phyloP scores from a whole-genome alignment of 148 eudicot species.

The Linanthus parryae region DNA sequence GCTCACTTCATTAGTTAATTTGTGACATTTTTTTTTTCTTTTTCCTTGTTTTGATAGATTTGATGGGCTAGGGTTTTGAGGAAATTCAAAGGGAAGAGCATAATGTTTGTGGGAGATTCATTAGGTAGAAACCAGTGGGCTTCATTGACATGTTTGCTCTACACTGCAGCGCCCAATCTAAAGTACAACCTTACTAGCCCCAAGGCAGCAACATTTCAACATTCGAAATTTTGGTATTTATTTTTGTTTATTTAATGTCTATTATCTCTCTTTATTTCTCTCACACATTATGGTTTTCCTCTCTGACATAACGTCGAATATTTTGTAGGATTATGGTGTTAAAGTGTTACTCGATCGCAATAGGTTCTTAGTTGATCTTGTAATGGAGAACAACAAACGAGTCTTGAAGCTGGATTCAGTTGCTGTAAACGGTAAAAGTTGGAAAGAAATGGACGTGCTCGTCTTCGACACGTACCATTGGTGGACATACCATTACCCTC shows the following conservation, averaged over 20 bases:
- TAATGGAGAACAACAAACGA: slow-evolving; percentile 7
- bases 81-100: slow-evolving; percentile 13
- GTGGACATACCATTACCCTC: too few relatives aligned
- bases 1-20: too few relatives aligned
- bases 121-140: slow-evolving; percentile 9
- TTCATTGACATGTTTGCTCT: slow-evolving; percentile 9
- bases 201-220: not conserved
- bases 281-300: too few relatives aligned
- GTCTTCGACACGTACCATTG: slow-evolving; percentile 56
- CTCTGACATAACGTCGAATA: too few relatives aligned
- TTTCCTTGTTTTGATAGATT: slow-evolving; percentile 1
- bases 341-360: too few relatives aligned
- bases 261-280: too few relatives aligned
- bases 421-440: slow-evolving; percentile 11
- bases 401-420: slow-evolving; percentile 30
- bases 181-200: slow-evolving; percentile 6
- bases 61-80: slow-evolving; percentile 10
- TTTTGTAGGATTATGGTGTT: too few relatives aligned
- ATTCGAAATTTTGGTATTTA: slow-evolving; percentile 1
- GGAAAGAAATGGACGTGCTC: slow-evolving; percentile 31
- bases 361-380: slow-evolving; percentile 22
- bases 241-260: too few relatives aligned
- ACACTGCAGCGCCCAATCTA: slow-evolving; percentile 5
- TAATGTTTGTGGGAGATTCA: slow-evolving; percentile 15
- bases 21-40: too few relatives aligned